Percentiles rank a stretch among this genome's conserved stretches.
These are phyloP conservation scores for Xylaria sp. DNA, from an alignment of 2,329 filamentous ascomycete species.

Conservation along the genomic window DNA sequence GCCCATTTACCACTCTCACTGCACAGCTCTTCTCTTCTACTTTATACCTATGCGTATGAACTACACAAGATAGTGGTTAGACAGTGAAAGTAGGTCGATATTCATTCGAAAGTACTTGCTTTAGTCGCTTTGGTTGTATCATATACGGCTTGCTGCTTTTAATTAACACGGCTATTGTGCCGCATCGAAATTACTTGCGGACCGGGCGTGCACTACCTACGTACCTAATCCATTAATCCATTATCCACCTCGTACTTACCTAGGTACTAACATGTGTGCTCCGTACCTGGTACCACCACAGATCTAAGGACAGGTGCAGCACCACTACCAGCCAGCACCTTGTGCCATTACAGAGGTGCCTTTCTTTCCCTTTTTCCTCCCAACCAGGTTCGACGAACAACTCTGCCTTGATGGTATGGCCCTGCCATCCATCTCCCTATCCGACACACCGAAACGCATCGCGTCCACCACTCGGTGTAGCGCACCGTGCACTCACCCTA, in stretches of 20 bases:
- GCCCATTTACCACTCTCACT: not conserved
- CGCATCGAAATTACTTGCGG: constrained; percentile 31
- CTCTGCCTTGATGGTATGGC: constrained; percentile 29
- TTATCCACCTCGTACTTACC: not conserved
- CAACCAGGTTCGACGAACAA: constrained; percentile 23
- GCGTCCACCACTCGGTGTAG: constrained; percentile 30
- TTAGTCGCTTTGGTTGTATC: not conserved
- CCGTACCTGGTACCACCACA: constrained; percentile 18
- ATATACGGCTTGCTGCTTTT: constrained; percentile 21
- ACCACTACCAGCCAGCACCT: constrained; percentile 17
- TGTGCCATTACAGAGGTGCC: constrained; percentile 20
- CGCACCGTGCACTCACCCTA: constrained; percentile 10
- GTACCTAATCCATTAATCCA: too few relatives aligned
- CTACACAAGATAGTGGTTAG: not conserved
- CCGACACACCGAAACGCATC: constrained; percentile 24
- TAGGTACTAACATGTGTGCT: not conserved
- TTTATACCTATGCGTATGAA: not conserved
- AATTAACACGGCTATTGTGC: constrained; percentile 23
- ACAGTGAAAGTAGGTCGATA: not conserved
- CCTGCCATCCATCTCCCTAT: constrained; percentile 20
- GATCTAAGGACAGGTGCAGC: not conserved
- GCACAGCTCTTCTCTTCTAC: not conserved
- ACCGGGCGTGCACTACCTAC: constrained; percentile 12
- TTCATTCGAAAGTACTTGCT: not conserved
- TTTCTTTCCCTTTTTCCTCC: constrained; percentile 29